Base-by-base conservation (phyloP, 2,329 filamentous ascomycete species). In the Venturia carpophila region DNA sequence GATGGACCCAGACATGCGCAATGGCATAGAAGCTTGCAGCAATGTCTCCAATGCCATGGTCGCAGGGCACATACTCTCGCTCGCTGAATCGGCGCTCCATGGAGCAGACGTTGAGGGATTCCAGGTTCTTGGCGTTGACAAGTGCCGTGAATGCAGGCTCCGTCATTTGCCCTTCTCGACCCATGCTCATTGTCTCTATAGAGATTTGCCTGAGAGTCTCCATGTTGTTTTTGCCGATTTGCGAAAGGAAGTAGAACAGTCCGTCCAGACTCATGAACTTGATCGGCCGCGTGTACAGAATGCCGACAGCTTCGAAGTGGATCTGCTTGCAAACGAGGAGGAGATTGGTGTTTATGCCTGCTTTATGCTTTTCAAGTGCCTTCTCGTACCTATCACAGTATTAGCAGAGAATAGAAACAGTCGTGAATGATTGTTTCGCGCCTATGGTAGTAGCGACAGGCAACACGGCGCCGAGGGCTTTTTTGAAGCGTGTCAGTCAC, bases 221-320 rank as follows among this genome's bases (percentile, higher is more conserved):
- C 19, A 58, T 58, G 30, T 58, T 58, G 30, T 9, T n/a, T 37
- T 58, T 58, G 52, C 52, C 52, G 17, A 58, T 58, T 37, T 58
- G 52, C 5, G 27, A 58, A 9, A 58, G 30, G 30, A 58, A 58
- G 52, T n/a, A 58, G 19, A 58, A 37, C 30, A 58, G 3, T 19
- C 27, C 52, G 21, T 58, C 52, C 17, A 58, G 30, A 11, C 27
- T 58, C 52, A 58, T 58, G 52, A 58, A 58, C 10, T 34, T 58
- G 15, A 58, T 58, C 17, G 52, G 27, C 17, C 37, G 52, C 5
- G 27, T 19, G 27, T 58, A 58, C 15, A 58, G 19, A 10, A 58
- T n/a, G 15, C 52, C 52, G 37, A 58, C 30, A 9, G 52, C 30
- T 37, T 58, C 52, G 6, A 34, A 4, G 30, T 58, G 52, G 30